A percentile compares a stretch with the other conserved stretches of the same genome.
Conservation (phyloP, 2,329 filamentous ascomycete genomes). For the Dryadomyces quercivorus region DNA sequence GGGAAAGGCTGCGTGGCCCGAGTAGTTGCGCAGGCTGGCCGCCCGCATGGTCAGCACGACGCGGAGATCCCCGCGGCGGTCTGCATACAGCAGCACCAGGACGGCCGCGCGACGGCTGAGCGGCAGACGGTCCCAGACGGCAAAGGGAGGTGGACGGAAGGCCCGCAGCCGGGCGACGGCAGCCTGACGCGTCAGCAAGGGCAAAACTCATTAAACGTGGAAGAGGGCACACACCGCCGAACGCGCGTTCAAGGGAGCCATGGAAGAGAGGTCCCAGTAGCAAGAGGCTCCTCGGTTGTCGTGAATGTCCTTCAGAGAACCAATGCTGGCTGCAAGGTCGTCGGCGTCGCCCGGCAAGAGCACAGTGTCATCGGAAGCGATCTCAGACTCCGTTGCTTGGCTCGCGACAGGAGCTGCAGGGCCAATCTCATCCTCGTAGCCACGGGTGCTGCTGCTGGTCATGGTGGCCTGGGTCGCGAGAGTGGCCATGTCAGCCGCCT, state of each 20-base stretch:
- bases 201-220: too few relatives aligned
- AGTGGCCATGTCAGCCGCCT: too few relatives aligned
- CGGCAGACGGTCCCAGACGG: constrained; percentile 49
- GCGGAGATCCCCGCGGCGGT: constrained; percentile 64
- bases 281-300: constrained; percentile 25
- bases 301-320: constrained; percentile 9
- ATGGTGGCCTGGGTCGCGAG: too few relatives aligned
- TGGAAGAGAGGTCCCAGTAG: constrained; percentile 46
- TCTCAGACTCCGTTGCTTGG: too few relatives aligned
- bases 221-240: constrained; percentile 35
- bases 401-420: too few relatives aligned
- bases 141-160: constrained; percentile 47
- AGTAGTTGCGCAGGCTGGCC: constrained; percentile 51
- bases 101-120: constrained; percentile 69
- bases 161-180: constrained; percentile 48
- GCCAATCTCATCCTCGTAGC: too few relatives aligned
- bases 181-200: constrained; percentile 25
- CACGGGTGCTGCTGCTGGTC: too few relatives aligned
- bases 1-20: constrained; percentile 79
- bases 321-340: constrained; percentile 4
- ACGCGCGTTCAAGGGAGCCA: constrained; percentile 41
- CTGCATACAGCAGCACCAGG: constrained; percentile 76
- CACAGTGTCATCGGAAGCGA: too few relatives aligned
- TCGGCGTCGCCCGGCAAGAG: constrained; percentile 1
- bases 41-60: constrained; percentile 60